Base-by-base conservation (phyloP, 805 yeast species). In the Ogataea naganishii region DNA sequence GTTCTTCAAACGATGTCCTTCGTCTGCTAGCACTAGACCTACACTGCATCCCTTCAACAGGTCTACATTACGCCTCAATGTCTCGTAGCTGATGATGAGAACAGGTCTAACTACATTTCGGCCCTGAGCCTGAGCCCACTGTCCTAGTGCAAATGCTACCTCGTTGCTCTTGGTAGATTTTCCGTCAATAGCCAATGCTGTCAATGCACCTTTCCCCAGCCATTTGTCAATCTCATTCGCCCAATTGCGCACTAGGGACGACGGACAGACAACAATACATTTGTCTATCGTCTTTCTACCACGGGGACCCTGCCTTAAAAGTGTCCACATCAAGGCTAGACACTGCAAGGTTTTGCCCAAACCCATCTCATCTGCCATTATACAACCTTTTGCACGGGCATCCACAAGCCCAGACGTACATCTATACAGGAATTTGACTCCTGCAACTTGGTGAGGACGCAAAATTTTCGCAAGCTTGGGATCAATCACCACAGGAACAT, bases 341-440 rank as follows among this genome's bases (percentile, higher is more conserved):
- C 97, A 89, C 51, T 85, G 96, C 16, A 85, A 62, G 1, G 96
- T 85, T 49, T 85, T 85, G 16, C 96, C 96, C 23, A 85, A 62
- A 4, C 96, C 96, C 96, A 86, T 86, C 53, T 83, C 96, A 58
- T 86, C 96, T 0, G 96, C 96, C 97, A 89, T 89, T 29, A 89
- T 89, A 49, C 96, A 89, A 3, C 98, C 98, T 46, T 80, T 75
- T 0, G 96, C 96, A 20, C 80, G 65, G 6, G 84, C 70, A 49
- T 80, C 85, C 17, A 79, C 70, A 20, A 88, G 56, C 0, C 98
- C 98, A 1, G 96, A 70, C 1, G 94, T 85, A 55, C 98, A 89
- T 32, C 88, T 60, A 47, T 86, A 92, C 34, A 92, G 58, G 50
- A 92, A 92, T 51, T 83, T 74, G 24, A 89, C 96, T 39, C 98